phyloP scores from a whole-genome alignment of 352 stramenopile genomes.

The Pythium volutum region DNA sequence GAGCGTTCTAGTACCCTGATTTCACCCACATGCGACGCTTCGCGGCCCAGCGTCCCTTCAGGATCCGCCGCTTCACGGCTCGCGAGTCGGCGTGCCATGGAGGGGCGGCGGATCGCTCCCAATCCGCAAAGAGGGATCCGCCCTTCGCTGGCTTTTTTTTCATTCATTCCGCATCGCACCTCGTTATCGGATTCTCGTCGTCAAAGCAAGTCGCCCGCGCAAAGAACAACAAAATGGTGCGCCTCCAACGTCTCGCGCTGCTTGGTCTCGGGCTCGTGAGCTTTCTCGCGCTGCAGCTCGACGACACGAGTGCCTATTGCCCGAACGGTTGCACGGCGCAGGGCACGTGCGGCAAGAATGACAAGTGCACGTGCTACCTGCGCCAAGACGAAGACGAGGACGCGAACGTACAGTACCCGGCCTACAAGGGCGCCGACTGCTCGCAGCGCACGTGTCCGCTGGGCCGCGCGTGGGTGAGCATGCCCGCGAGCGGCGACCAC shows the following conservation, averaged over 20 bases:
- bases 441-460: constrained; percentile 75
- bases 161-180: constrained; percentile 10
- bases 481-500: constrained; percentile 58
- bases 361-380: constrained; percentile 92
- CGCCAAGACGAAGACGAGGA: constrained; percentile 51
- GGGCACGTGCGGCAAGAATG: constrained; percentile 82
- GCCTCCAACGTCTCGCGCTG: constrained; percentile 37
- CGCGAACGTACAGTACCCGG: constrained; percentile 32
- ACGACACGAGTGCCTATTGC: constrained; percentile 50
- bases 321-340: constrained; percentile 85
- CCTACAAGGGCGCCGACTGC: constrained; percentile 75
- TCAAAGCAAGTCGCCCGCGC: too few relatives aligned
- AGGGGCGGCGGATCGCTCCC: background rate
- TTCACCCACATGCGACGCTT: background rate
- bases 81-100: background rate
- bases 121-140: background rate
- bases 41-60: background rate
- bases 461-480: constrained; percentile 60
- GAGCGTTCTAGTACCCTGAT: too few relatives aligned
- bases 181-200: background rate
- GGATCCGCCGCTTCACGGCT: constrained; percentile 2
- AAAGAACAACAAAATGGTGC: constrained; percentile 31
- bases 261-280: constrained; percentile 33
- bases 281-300: constrained; percentile 33
- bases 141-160: background rate